phyloP scores from a whole-genome alignment of 2,329 filamentous ascomycete species.

The Didymella pomorum region DNA sequence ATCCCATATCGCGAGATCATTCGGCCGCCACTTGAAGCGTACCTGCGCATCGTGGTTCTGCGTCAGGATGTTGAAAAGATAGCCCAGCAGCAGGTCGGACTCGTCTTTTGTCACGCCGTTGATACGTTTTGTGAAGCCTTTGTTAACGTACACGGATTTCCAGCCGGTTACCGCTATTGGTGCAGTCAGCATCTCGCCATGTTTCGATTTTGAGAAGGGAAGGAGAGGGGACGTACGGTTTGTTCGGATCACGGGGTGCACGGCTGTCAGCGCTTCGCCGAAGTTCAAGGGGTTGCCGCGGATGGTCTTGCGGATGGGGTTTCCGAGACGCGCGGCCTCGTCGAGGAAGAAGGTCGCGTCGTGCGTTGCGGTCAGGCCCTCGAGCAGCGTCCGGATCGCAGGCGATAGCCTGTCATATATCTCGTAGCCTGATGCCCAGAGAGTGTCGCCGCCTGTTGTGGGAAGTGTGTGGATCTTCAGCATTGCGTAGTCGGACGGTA shows the following conservation, averaged over 20 bases:
- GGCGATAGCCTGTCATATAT: conserved; percentile 61
- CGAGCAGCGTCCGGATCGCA: conserved; percentile 59
- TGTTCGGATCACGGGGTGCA: conserved; percentile 68
- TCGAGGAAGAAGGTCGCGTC: conserved; percentile 44
- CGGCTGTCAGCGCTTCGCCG: conserved; percentile 59
- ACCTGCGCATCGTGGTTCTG: conserved; percentile 64
- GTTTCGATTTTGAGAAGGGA: no score
- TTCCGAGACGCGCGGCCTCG: conserved; percentile 37
- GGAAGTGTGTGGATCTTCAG: conserved; percentile 45
- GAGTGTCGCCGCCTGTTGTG: conserved; percentile 48
- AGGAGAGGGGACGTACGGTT: conserved; percentile 58
- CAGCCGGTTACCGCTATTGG: conserved; percentile 66
- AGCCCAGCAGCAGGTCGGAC: conserved; percentile 54
- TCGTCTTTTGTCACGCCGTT: conserved; percentile 58
- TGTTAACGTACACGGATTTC: conserved; percentile 57
- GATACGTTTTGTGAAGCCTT: conserved; percentile 49
- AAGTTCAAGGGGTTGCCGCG: conserved; percentile 63
- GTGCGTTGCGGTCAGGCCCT: conserved; percentile 58
- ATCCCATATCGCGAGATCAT: conserved; percentile 68
- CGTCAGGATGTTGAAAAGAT: conserved; percentile 54
- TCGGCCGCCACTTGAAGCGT: conserved; percentile 56
- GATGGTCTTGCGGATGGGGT: conserved; percentile 38
- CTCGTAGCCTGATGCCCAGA: conserved; percentile 53
- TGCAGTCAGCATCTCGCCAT: conserved; percentile 5
- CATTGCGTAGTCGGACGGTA: conserved; percentile 53